A percentile compares a stretch with the other conserved stretches of the same genome.
phyloP scores from a whole-genome alignment of 1,139 yeast genomes.

The Debaryomyces sp. region DNA sequence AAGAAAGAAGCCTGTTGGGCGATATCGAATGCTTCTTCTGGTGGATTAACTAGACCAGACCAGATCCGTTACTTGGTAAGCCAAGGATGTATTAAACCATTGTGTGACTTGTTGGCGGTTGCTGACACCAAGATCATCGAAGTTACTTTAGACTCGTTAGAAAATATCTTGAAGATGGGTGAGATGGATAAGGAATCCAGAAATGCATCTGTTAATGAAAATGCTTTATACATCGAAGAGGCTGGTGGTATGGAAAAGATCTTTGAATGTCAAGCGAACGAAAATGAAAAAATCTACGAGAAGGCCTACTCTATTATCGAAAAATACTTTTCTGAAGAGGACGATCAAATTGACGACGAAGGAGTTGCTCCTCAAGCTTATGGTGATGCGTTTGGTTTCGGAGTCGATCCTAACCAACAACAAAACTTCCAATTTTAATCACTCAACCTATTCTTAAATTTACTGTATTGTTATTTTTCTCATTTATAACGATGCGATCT shows the following conservation, averaged over 20 bases:
- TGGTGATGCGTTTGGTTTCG: constrained; percentile 89
- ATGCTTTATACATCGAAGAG: constrained; percentile 91
- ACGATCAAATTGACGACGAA: constrained; percentile 70
- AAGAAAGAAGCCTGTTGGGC: constrained; percentile 99
- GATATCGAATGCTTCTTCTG: constrained; percentile 94
- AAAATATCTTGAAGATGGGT: constrained; percentile 91
- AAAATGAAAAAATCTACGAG: constrained; percentile 87
- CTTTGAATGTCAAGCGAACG: constrained; percentile 88
- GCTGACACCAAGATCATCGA: constrained; percentile 93
- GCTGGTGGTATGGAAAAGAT: constrained; percentile 99
- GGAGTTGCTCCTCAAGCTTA: constrained; percentile 81
- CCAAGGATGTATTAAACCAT: constrained; percentile 97
- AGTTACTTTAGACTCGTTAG: constrained; percentile 93
- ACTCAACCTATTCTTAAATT: background rate
- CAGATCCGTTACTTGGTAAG: constrained; percentile 89
- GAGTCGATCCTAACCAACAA: constrained; percentile 54
- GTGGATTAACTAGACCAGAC: constrained; percentile 90
- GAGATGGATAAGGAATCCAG: constrained; percentile 85
- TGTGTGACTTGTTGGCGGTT: constrained; percentile 86
- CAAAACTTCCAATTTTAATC: constrained; percentile 53
- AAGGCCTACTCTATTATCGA: constrained; percentile 91
- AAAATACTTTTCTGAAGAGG: constrained; percentile 87
- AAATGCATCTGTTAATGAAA: constrained; percentile 71
- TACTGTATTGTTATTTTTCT: background rate
- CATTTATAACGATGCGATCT: background rate